These are phyloP conservation scores for Nemania sp. DNA, from an alignment of 2,329 filamentous ascomycete species.

Conservation along the genomic window DNA sequence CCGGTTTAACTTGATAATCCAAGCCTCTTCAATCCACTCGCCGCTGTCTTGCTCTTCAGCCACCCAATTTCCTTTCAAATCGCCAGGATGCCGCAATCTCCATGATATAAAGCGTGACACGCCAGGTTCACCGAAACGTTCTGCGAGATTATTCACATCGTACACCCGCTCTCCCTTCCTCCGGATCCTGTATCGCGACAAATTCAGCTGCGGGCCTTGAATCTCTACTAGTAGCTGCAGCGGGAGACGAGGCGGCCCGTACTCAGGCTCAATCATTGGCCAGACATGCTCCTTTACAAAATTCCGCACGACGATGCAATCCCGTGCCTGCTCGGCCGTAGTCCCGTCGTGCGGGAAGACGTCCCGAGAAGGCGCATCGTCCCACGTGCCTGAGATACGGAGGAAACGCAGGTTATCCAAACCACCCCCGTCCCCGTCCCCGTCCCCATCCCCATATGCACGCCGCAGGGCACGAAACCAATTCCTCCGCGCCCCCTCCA, in stretches of 20 bases:
- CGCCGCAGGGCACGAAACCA: neutral
- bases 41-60: neutral
- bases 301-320: neutral
- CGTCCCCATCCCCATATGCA: no score
- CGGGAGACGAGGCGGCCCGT: conserved; percentile 6
- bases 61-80: neutral
- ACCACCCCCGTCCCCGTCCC: neutral
- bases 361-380: neutral
- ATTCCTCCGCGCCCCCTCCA: neutral
- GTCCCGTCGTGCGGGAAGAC: neutral
- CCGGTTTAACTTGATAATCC: neutral
- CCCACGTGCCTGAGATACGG: conserved; percentile 1
- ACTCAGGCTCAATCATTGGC: conserved; percentile 13
- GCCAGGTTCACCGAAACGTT: neutral
- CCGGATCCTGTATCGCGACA: conserved; percentile 12
- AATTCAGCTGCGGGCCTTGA: neutral
- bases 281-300: conserved; percentile 7
- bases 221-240: conserved; percentile 3
- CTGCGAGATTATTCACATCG: neutral
- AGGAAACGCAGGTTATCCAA: neutral
- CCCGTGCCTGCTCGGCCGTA: neutral
- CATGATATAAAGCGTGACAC: conserved; percentile 2
- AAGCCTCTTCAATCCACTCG: conserved; percentile 14
- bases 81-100: neutral
- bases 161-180: neutral